Conservation (phyloP, 2,329 filamentous ascomycete species). For the Chaetothyriales sp. region DNA sequence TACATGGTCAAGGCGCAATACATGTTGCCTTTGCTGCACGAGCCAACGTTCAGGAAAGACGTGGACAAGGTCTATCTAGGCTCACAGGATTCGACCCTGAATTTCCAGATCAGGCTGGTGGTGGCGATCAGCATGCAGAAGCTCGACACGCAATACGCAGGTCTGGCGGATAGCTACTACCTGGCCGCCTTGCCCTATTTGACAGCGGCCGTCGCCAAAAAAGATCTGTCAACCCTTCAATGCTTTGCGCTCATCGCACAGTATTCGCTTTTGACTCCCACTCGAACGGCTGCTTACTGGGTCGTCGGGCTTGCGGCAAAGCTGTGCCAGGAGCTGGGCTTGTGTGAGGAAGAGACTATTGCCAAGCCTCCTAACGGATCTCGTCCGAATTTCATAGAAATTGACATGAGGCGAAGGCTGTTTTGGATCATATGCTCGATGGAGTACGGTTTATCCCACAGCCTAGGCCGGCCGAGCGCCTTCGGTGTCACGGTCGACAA, state of each 20-base stretch:
- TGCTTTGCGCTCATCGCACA: slow-evolving; percentile 77
- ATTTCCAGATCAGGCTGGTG: slow-evolving; percentile 81
- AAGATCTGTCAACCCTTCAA: slow-evolving; percentile 80
- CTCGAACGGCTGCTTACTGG: slow-evolving; percentile 83
- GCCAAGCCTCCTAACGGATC: slow-evolving; percentile 46
- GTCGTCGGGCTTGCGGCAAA: slow-evolving; percentile 77
- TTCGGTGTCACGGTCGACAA: slow-evolving; percentile 72
- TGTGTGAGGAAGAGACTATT: slow-evolving; percentile 83
- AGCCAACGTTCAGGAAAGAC: slow-evolving; percentile 61
- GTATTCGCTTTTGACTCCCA: slow-evolving; percentile 86
- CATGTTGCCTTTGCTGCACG: slow-evolving; percentile 76
- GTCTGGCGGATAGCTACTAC: slow-evolving; percentile 88
- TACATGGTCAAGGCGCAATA: slow-evolving; percentile 84
- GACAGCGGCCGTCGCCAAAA: slow-evolving; percentile 69
- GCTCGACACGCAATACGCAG: slow-evolving; percentile 77
- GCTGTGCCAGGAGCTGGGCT: slow-evolving; percentile 75
- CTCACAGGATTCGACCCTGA: slow-evolving; percentile 64
- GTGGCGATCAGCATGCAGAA: slow-evolving; percentile 92
- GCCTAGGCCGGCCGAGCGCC: slow-evolving; percentile 72
- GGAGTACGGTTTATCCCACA: slow-evolving; percentile 78
- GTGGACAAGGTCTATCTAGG: slow-evolving; percentile 69
- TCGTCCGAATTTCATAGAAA: slow-evolving; percentile 54
- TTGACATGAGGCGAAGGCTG: slow-evolving; percentile 79
- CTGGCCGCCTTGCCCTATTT: slow-evolving; percentile 75
- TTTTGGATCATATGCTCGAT: slow-evolving; percentile 81